Conservation (phyloP, 208 protist species). For the Leishmania martiniquensis region DNA sequence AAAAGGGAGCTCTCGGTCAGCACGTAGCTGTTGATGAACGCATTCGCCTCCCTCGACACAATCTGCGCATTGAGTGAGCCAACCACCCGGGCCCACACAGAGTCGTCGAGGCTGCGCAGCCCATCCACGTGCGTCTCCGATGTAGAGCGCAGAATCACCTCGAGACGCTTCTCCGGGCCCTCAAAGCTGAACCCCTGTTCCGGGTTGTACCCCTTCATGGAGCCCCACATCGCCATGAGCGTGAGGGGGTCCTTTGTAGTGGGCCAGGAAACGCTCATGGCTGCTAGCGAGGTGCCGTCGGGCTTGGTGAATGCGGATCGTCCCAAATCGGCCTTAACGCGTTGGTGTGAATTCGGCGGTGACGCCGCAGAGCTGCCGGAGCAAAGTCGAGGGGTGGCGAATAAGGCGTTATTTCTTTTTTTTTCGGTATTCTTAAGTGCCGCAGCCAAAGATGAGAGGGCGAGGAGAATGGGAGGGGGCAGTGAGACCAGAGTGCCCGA, state of each 20-base stretch:
- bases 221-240: constrained; percentile 91
- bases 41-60: constrained; percentile 79
- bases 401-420: neutral
- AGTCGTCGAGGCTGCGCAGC: constrained; percentile 68
- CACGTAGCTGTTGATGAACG: constrained; percentile 91
- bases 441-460: neutral
- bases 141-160: constrained; percentile 80
- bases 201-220: constrained; percentile 75
- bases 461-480: neutral
- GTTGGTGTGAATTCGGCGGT: neutral
- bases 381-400: neutral
- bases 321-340: neutral
- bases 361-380: neutral
- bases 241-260: constrained; percentile 80
- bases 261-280: constrained; percentile 27
- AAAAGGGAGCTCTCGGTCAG: constrained; percentile 95
- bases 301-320: neutral
- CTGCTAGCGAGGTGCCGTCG: neutral
- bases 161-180: constrained; percentile 92
- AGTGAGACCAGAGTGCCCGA: neutral
- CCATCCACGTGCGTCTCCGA: constrained; percentile 74
- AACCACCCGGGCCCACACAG: constrained; percentile 71
- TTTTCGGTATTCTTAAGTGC: neutral
- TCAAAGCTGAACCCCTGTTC: constrained; percentile 89
- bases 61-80: constrained; percentile 88